Evolutionary conservation across 2,329 filamentous ascomycete genomes (phyloP), one percentile per base, ranked within the genome.

Genomic region (Trichoderma atrobrunneum): DNA sequence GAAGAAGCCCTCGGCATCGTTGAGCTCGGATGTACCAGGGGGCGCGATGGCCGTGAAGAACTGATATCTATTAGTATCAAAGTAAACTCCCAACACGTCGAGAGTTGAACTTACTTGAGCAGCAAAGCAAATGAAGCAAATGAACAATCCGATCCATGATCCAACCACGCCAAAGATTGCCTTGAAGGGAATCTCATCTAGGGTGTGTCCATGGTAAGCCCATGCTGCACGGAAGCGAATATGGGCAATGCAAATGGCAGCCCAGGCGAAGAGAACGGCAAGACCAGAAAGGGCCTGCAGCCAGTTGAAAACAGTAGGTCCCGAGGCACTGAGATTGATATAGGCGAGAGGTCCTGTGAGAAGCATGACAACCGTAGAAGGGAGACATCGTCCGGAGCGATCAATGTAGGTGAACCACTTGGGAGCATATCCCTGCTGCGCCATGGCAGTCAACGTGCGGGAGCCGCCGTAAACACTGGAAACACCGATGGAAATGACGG

Each of bases 211-310:
- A 71, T 90, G 85, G 18, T 80, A 77, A 26, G 78, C 79, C 90
- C 90, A 92, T 0, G 89, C 90, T 5, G 77, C 74, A 48, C 90
- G 89, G 86, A 91, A 92, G n/a, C 90, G 89, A 75, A 92, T 90
- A 76, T 92, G 90, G 1, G 88, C 86, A 21, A 90, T 78, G 78
- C 89, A 91, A 76, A 92, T 90, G 60, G 87, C 89, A 26, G 85
- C 88, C 90, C 90, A 92, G 18, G 89, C 88, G 79, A 91, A 91
- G 59, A 92, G 84, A 28, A 88, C 85, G 14, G 87, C 86, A 2
- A 92, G 85, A 69, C 88, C 90, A 3, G 89, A 91, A 14, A 92
- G 82, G 7, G 90, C 87, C 30, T 89, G 85, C 2, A 92, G 86
- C 90, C 90, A 92, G 74, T 87, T 85, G 70, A 92, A 90, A 16